phyloP scores from a whole-genome alignment of 1,139 yeast species.

The Scheffersomyces segobiensis region DNA sequence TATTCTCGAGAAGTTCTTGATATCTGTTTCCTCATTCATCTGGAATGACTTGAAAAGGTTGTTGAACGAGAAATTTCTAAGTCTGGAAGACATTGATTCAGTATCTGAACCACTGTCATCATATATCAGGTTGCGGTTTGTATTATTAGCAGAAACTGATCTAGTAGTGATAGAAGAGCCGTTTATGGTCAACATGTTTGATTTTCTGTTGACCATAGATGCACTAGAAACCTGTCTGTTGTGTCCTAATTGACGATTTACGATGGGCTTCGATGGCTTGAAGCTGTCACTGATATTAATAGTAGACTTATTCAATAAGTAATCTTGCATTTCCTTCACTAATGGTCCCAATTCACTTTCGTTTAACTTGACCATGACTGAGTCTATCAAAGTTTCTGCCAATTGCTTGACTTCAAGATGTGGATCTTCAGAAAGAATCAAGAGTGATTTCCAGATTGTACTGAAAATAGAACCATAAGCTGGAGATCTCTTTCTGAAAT shows the following conservation, averaged over 20 bases:
- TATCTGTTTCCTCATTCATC: conserved; percentile 41
- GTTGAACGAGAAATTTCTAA: conserved; percentile 43
- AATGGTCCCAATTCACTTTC: conserved; percentile 67
- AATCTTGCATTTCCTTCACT: conserved; percentile 65
- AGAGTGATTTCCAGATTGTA: conserved; percentile 82
- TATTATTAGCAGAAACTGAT: conserved; percentile 33
- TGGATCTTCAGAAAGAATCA: conserved; percentile 86
- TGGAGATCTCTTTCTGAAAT: conserved; percentile 61
- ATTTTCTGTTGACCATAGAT: conserved; percentile 29
- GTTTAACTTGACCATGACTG: conserved; percentile 63
- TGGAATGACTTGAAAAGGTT: conserved; percentile 45
- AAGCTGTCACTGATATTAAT: conserved; percentile 44
- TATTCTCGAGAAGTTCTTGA: conserved; percentile 39
- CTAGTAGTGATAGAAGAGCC: conserved; percentile 31
- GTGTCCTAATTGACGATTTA: conserved; percentile 26
- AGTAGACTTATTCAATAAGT: conserved; percentile 54
- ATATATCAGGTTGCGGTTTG: conserved; percentile 11
- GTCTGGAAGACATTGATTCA: conserved; percentile 38
- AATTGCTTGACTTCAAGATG: conserved; percentile 75
- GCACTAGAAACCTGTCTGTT: conserved; percentile 39
- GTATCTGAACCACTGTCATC: conserved; percentile 26
- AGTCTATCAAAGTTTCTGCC: conserved; percentile 78
- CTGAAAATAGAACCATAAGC: conserved; percentile 87
- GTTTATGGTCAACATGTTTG: conserved; percentile 29
- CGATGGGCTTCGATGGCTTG: conserved; percentile 35